phyloP scores from a whole-genome alignment of 2,329 filamentous ascomycete genomes.

The Dryadomyces quercus-mongolicae region DNA sequence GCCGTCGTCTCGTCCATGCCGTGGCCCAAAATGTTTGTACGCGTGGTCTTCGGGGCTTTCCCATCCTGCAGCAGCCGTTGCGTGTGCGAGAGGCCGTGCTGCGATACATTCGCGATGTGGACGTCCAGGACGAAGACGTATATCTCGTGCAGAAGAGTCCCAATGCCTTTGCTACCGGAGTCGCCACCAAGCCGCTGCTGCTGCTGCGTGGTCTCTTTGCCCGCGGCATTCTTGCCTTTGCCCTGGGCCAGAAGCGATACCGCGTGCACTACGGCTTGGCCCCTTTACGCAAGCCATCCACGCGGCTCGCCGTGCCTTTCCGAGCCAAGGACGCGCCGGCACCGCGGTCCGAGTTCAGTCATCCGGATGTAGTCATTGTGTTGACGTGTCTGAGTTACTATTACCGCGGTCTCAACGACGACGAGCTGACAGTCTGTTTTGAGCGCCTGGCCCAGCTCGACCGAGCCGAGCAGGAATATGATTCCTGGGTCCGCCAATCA shows the following conservation, averaged over 20 bases:
- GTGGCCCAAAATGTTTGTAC: conserved; percentile 30
- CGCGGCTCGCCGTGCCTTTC: conserved; percentile 44
- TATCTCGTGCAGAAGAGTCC: too few relatives aligned
- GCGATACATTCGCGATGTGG: conserved; percentile 27
- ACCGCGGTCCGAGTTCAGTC: conserved; percentile 46
- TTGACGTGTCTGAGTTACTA: conserved; percentile 46
- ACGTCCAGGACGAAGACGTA: conserved; percentile 20
- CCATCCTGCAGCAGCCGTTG: background rate
- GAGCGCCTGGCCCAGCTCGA: conserved; percentile 35
- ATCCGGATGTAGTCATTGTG: conserved; percentile 44
- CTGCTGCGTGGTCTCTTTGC: conserved; percentile 45
- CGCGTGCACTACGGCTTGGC: conserved; percentile 52
- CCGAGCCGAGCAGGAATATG: conserved; percentile 38
- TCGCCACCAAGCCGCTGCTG: conserved; percentile 24
- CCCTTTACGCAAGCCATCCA: conserved; percentile 23
- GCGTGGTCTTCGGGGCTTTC: conserved; percentile 22
- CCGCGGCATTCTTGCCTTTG: conserved; percentile 39
- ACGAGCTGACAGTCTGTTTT: conserved; percentile 36
- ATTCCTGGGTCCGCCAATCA: conserved; percentile 29
- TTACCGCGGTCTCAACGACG: conserved; percentile 38
- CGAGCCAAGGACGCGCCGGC: conserved; percentile 46
- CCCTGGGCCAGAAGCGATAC: conserved; percentile 47
- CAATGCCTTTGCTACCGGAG: conserved; percentile 26
- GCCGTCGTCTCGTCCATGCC: too few relatives aligned
- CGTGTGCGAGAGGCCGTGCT: conserved; percentile 3